A percentile compares a stretch with the other conserved stretches of the same genome.
Evolutionary conservation across 306 rosid genomes (phyloP).

Genomic region (Cucumis cinereus): DNA sequence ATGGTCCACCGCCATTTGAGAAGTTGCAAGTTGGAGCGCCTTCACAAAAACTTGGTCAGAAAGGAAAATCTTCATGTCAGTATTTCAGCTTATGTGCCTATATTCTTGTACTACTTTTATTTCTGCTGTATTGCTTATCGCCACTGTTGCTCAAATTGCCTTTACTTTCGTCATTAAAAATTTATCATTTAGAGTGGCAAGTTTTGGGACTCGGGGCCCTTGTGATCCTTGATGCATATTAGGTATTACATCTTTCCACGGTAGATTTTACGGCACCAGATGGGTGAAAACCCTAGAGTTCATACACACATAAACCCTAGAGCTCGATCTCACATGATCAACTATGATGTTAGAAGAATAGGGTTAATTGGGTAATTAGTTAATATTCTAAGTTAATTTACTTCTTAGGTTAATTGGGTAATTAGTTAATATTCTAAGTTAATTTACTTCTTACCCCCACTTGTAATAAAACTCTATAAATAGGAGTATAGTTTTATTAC

Average conservation of each 20-base stretch:
- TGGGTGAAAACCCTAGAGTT: no score
- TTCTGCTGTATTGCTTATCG: neutral
- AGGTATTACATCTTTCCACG: neutral
- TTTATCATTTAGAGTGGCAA: no score
- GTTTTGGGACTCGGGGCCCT: neutral
- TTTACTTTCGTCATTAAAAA: neutral
- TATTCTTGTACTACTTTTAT: neutral
- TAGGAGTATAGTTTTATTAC: no score
- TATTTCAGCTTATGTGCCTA: neutral
- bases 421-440: no score
- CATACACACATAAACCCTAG: no score
- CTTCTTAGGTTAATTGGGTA: no score
- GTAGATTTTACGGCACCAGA: neutral
- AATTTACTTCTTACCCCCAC: no score
- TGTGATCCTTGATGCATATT: neutral
- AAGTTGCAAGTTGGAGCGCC: constrained; percentile 72
- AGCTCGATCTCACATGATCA: no score
- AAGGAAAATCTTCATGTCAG: constrained; percentile 18
- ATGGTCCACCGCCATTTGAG: constrained; percentile 87
- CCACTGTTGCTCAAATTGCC: neutral
- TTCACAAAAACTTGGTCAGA: constrained; percentile 20
- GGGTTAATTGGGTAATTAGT: no score
- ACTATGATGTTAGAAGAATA: no score
- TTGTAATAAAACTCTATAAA: no score
- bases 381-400: no score